Evolutionary conservation across 352 stramenopile species (phyloP), one percentile per base, ranked within the genome.

Genomic region (Phytopythium kandeliae): DNA sequence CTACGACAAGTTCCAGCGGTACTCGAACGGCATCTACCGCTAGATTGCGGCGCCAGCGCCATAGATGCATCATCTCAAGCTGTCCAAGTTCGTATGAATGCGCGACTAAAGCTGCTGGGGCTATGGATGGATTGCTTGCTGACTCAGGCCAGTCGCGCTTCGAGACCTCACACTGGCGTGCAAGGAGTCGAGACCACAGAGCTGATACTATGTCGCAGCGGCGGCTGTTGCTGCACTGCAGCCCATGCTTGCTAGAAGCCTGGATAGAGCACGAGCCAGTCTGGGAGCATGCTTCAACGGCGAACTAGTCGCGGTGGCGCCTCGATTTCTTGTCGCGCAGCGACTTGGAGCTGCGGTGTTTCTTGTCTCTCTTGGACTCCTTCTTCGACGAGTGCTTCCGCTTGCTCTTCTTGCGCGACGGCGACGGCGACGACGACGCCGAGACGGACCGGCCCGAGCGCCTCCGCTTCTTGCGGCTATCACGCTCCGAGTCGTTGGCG

Each of bases 1-100:
- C 66, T 96, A 93, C 63, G 86, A 96, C 65, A 83, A 69, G 66
- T 96, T 92, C 65, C 86, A 96, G 62, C 89, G 76, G 50, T 65
- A 83, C 55, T 86, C 83, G 21, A 96, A 95, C 58, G 86, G 86
- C 28, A 95, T 95, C 62, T 60, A 67, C 49, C 60, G 70, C 21
- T 45, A 30, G 19, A 22, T 1, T 3, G 17, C 7, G 34, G 19
- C 15, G 11, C 11, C n/a, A n/a, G n/a, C n/a, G n/a, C n/a, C n/a
- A n/a, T n/a, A n/a, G n/a, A n/a, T n/a, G n/a, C n/a, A n/a, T n/a
- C n/a, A n/a, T n/a, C n/a, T n/a, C n/a, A n/a, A n/a, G n/a, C n/a
- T n/a, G n/a, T n/a, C n/a, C n/a, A n/a, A n/a, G n/a, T n/a, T n/a
- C n/a, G n/a, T n/a, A n/a, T n/a, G n/a, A n/a, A n/a, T n/a, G n/a